These are phyloP conservation scores for Diaporthe caulivora DNA, from an alignment of 2,329 filamentous ascomycete genomes.

Conservation along the genomic window DNA sequence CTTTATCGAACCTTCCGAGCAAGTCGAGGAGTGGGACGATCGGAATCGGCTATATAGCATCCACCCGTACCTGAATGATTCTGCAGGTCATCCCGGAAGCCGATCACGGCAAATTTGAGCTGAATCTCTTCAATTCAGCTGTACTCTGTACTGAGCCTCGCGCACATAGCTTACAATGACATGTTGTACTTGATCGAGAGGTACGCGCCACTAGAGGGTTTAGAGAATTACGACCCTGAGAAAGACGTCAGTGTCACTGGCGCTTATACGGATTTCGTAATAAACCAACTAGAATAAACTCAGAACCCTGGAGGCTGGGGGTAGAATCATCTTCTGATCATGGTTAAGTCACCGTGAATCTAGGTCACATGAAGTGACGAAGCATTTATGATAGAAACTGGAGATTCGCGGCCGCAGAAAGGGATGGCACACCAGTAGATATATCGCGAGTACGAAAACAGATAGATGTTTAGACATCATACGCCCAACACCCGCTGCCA, in stretches of 20 bases:
- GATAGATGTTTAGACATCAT: no score
- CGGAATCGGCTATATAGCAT: slow-evolving; percentile 16
- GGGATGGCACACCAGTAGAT: no score
- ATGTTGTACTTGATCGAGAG: slow-evolving; percentile 23
- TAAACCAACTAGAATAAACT: not conserved
- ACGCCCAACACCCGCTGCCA: no score
- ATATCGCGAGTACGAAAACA: no score
- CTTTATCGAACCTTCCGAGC: not conserved
- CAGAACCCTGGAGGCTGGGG: not conserved
- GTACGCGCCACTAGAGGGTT: slow-evolving; percentile 11
- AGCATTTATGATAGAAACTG: no score
- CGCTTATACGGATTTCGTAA: not conserved
- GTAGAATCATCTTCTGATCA: not conserved
- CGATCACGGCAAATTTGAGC: slow-evolving; percentile 5
- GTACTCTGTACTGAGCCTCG: not conserved
- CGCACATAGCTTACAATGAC: slow-evolving; percentile 13
- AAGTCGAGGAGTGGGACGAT: slow-evolving; percentile 23
- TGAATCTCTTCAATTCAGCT: not conserved
- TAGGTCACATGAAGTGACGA: no score
- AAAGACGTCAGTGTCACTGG: slow-evolving; percentile 4
- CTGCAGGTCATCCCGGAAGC: slow-evolving; percentile 17
- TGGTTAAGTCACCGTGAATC: not conserved
- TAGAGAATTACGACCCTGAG: slow-evolving; percentile 11
- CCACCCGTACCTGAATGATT: slow-evolving; percentile 6
- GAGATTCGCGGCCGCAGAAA: no score